Evolutionary conservation across 148 eudicot species (phyloP).

Genomic region (Chenopodium album): DNA sequence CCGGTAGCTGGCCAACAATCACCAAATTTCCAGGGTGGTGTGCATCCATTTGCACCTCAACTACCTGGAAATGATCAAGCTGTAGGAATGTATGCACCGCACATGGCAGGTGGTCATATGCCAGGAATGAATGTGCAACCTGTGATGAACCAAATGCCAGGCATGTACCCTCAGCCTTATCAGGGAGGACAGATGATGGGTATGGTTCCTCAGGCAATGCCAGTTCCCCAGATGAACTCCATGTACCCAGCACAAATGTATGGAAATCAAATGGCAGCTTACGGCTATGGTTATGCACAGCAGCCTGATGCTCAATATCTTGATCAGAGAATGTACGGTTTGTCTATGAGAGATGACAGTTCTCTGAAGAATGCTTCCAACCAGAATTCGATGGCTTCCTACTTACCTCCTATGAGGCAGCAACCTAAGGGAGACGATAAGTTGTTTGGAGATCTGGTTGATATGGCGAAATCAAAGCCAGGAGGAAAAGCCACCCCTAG

Average conservation of each 20-base stretch:
- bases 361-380: slow-evolving; percentile 39
- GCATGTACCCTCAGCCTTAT: slow-evolving; percentile 48
- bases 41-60: slow-evolving; percentile 51
- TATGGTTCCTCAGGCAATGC: slow-evolving; percentile 65
- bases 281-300: slow-evolving; percentile 57
- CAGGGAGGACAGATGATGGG: slow-evolving; percentile 44
- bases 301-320: slow-evolving; percentile 60
- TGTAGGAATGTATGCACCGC: slow-evolving; percentile 49
- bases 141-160: slow-evolving; percentile 33
- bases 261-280: slow-evolving; percentile 64
- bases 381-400: slow-evolving; percentile 44
- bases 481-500: slow-evolving; percentile 47
- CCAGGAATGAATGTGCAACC: slow-evolving; percentile 39
- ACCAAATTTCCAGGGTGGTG: slow-evolving; percentile 47
- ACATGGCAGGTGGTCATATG: slow-evolving; percentile 41
- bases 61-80: slow-evolving; percentile 43
- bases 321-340: slow-evolving; percentile 65
- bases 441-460: slow-evolving; percentile 92
- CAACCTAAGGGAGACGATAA: slow-evolving; percentile 71
- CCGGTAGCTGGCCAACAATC: slow-evolving; percentile 30
- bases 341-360: slow-evolving; percentile 51
- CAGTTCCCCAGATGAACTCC: slow-evolving; percentile 54
- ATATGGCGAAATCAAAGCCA: slow-evolving; percentile 72
- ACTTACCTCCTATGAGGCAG: slow-evolving; percentile 67
- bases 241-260: slow-evolving; percentile 76